These are phyloP conservation scores for Solanum dulcamara DNA, from an alignment of 257 asterid species.

Conservation along the genomic window DNA sequence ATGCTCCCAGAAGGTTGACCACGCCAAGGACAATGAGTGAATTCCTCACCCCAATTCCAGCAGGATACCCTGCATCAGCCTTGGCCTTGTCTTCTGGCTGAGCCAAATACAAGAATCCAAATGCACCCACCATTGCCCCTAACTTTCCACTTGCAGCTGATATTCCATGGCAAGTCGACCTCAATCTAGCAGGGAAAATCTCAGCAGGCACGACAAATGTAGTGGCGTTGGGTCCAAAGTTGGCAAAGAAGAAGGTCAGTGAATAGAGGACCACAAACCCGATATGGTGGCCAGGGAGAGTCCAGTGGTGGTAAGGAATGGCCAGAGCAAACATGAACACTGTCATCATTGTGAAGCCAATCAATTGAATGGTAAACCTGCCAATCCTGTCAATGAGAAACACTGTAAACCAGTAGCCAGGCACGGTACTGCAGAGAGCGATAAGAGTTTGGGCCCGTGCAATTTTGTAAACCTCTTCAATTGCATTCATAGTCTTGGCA, in stretches of 20 bases:
- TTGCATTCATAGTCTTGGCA: slow-evolving; percentile 37
- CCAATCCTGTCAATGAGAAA: not conserved
- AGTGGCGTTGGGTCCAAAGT: not conserved
- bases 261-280: not conserved
- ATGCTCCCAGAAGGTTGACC: slow-evolving; percentile 29
- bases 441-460: slow-evolving; percentile 54
- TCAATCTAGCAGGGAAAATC: not conserved
- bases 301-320: not conserved
- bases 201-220: not conserved
- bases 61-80: slow-evolving; percentile 48
- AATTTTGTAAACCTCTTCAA: slow-evolving; percentile 32
- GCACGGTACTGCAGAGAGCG: slow-evolving; percentile 50
- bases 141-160: slow-evolving; percentile 58
- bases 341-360: not conserved
- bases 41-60: slow-evolving; percentile 52
- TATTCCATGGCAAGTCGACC: slow-evolving; percentile 29
- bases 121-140: slow-evolving; percentile 66
- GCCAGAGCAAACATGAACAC: not conserved
- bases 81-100: slow-evolving; percentile 36
- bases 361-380: not conserved
- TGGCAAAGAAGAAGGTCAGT: not conserved
- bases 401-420: slow-evolving; percentile 40
- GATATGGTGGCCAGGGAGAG: not conserved
- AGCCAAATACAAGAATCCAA: slow-evolving; percentile 52
- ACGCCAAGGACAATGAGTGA: slow-evolving; percentile 42